Conservation (phyloP, 2,329 filamentous ascomycete genomes). For the Venturia oleaginea region DNA sequence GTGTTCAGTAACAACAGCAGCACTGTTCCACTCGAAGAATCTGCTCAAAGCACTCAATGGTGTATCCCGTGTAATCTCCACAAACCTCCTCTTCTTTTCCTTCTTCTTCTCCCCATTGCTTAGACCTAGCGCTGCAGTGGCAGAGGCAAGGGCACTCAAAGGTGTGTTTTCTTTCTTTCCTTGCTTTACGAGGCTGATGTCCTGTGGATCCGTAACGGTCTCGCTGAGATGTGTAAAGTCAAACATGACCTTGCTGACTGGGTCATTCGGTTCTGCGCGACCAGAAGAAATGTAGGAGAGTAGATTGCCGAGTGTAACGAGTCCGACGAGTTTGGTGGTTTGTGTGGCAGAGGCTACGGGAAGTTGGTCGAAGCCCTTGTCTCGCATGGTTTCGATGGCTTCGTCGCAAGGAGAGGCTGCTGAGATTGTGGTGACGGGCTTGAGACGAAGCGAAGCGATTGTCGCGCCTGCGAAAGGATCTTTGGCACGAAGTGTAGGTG, state of each 20-base stretch:
- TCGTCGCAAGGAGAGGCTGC: conserved; percentile 65
- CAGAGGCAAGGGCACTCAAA: background rate
- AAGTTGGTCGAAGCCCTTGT: conserved; percentile 95
- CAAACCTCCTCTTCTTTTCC: conserved; percentile 59
- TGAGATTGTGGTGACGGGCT: conserved; percentile 81
- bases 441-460: conserved; percentile 74
- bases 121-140: background rate
- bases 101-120: conserved; percentile 25
- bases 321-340: conserved; percentile 64
- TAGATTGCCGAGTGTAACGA: conserved; percentile 91
- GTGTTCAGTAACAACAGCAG: conserved; percentile 84
- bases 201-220: conserved; percentile 78
- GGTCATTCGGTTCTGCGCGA: conserved; percentile 62
- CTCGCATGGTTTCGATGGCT: conserved; percentile 95
- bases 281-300: conserved; percentile 82
- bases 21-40: conserved; percentile 98
- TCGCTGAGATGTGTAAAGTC: conserved; percentile 83
- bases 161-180: conserved; percentile 16
- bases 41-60: conserved; percentile 73
- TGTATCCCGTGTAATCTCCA: conserved; percentile 90
- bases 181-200: conserved; percentile 37
- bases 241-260: conserved; percentile 89
- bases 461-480: conserved; percentile 73
- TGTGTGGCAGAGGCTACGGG: conserved; percentile 69
- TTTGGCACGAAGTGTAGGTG: conserved; percentile 32